Evolutionary conservation across 2,329 filamentous ascomycete species (phyloP), one percentile per base, ranked within the genome.

Genomic region (Epichloe bromicola): DNA sequence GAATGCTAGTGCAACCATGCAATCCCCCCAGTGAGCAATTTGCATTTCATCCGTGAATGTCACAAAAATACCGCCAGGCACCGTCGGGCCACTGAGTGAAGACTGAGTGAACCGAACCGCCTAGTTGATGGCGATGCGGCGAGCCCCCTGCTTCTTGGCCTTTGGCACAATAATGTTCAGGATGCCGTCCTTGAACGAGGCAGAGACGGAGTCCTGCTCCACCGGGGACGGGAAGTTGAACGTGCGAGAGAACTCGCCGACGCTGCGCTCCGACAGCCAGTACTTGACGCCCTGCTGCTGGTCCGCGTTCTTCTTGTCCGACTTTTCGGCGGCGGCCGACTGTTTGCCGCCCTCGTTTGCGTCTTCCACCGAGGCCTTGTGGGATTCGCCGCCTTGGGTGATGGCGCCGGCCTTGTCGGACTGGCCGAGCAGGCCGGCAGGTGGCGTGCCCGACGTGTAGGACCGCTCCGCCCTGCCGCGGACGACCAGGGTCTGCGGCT

Each of bases 401-500:
- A 71, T 67, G 55, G 66, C 62, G 4, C 34, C 67, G 55, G 59
- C 63, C 52, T 43, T 48, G 8, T 30, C 8, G 11, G 17, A 17
- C 52, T 61, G 66, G 53, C 76, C 73, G 51, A 80, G 66, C 49
- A 68, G 63, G 43, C 67, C 71, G 20, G 74, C 69, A 3, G 52
- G 53, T 11, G 4, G 74, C 70, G 68, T 69, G 52, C 75, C 75
- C 48, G 77, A 23, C 4, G 48, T 74, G 63, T 76, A 74, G 54
- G 70, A 69, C 55, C 79, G 75, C 66, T 88, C 84, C 53, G 80
- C 73, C 54, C 74, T 78, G 59, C 86, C 86, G 50, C 76, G 78
- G 60, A 89, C 73, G 51, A 79, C 75, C 23, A 89, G 68, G 30
- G 82, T 87, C 66, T 84, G 79, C 19, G 74, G 70, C 63, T 88